Evolutionary conservation across 495 filamentous ascomycete genomes (phyloP).

Genomic region (Venustampulla echinocandica): DNA sequence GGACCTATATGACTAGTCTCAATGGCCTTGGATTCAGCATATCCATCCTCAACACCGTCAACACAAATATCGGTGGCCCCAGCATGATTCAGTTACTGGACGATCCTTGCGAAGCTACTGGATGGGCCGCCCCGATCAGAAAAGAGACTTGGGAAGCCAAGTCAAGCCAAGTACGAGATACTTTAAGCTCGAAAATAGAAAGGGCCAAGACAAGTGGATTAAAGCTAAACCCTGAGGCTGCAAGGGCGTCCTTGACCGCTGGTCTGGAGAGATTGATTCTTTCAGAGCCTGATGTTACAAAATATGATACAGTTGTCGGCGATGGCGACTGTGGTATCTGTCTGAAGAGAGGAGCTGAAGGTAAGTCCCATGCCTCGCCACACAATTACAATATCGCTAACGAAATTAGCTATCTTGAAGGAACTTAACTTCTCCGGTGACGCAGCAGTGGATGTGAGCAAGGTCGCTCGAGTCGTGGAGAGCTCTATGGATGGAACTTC

Average conservation of each 20-base stretch:
- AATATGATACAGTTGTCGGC: slow-evolving; percentile 84
- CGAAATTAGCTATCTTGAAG: slow-evolving; percentile 52
- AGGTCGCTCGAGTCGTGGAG: slow-evolving; percentile 79
- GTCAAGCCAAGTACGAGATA: slow-evolving; percentile 35
- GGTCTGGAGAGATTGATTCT: slow-evolving; percentile 64
- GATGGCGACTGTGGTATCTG: slow-evolving; percentile 95
- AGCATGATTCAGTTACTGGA: slow-evolving; percentile 84
- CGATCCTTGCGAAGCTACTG: slow-evolving; percentile 72
- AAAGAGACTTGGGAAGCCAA: slow-evolving; percentile 51
- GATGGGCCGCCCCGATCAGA: slow-evolving; percentile 70
- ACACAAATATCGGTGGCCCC: slow-evolving; percentile 70
- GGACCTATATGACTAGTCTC: slow-evolving; percentile 77
- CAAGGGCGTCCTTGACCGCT: slow-evolving; percentile 53
- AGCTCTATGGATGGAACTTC: slow-evolving; percentile 91
- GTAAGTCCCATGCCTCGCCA: slow-evolving; percentile 31
- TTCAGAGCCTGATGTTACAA: slow-evolving; percentile 77
- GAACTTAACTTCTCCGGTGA: slow-evolving; percentile 61
- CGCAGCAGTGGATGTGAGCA: slow-evolving; percentile 58
- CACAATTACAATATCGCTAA: slow-evolving; percentile 8
- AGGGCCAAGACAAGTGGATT: slow-evolving; percentile 58
- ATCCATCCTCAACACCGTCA: slow-evolving; percentile 68
- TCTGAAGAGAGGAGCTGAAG: slow-evolving; percentile 81
- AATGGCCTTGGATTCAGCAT: slow-evolving; percentile 92
- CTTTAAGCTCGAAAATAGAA: slow-evolving; percentile 32
- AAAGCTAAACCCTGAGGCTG: slow-evolving; percentile 48